Percentiles rank a stretch among this genome's conserved stretches.
Evolutionary conservation across 208 protist genomes (phyloP).

Genomic region (Wallacemonas collosoma): DNA sequence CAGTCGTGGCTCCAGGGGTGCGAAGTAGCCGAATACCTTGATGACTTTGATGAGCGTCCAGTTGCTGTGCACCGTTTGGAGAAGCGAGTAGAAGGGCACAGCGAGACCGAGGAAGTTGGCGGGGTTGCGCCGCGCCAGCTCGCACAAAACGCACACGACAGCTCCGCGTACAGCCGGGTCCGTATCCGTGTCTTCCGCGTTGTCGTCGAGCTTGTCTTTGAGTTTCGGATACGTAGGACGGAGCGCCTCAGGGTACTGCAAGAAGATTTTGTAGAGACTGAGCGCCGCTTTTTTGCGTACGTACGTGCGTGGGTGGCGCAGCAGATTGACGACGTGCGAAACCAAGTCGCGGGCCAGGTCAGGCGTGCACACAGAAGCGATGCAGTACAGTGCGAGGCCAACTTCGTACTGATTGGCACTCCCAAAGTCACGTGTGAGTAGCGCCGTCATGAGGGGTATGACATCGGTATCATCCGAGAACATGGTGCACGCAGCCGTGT

Average conservation of each 20-base stretch:
- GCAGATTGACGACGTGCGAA: conserved; percentile 93
- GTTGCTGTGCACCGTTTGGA: conserved; percentile 95
- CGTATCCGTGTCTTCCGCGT: conserved; percentile 77
- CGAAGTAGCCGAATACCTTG: conserved; percentile 97
- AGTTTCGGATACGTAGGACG: conserved; percentile 95
- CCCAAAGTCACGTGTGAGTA: conserved; percentile 97
- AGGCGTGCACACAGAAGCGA: conserved; percentile 96
- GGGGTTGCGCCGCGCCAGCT: conserved; percentile 97
- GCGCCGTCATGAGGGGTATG: conserved; percentile 95
- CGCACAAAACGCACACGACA: conserved; percentile 98
- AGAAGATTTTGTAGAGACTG: conserved; percentile 97
- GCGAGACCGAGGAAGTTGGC: conserved; percentile 98
- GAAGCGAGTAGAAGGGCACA: conserved; percentile 96
- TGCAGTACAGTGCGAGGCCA: conserved; percentile 95
- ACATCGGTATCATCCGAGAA: conserved; percentile 97
- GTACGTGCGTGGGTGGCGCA: conserved; percentile 90
- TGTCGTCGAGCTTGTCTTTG: conserved; percentile 97
- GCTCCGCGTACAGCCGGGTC: conserved; percentile 92
- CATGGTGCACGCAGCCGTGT: conserved; percentile 94
- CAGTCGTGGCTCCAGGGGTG: conserved; percentile 95
- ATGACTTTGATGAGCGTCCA: conserved; percentile 99
- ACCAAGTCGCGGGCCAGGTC: conserved; percentile 97
- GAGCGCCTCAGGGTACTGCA: conserved; percentile 97
- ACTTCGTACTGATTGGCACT: conserved; percentile 95
- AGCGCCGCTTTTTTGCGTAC: conserved; percentile 96